Conservation (phyloP, 139 green algal species). For the Closterium sp. region DNA sequence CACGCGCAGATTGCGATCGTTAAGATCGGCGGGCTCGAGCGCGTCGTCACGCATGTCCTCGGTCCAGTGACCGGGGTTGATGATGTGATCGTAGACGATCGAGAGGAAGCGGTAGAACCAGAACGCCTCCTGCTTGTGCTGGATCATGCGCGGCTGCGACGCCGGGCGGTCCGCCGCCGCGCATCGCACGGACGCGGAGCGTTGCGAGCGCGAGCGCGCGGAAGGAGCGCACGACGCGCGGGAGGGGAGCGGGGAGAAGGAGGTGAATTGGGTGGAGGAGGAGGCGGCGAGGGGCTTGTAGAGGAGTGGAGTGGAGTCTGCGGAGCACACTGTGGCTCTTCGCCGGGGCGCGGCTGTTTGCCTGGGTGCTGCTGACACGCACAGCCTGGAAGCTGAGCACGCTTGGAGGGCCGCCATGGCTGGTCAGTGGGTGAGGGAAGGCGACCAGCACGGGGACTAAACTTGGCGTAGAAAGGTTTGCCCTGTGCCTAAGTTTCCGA, state of each 20-base stretch:
- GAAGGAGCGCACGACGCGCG: background rate
- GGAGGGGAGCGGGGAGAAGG: background rate
- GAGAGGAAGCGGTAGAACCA: slow-evolving; percentile 83
- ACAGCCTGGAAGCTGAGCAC: background rate
- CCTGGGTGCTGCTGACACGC: background rate
- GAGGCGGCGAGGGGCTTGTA: background rate
- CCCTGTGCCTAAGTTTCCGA: too few relatives aligned
- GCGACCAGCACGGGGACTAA: background rate
- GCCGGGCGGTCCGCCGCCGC: slow-evolving; percentile 9
- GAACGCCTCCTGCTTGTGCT: slow-evolving; percentile 89
- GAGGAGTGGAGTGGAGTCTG: background rate
- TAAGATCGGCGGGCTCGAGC: slow-evolving; percentile 73
- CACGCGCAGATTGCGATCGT: slow-evolving; percentile 66
- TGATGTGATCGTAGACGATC: slow-evolving; percentile 87
- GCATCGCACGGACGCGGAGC: background rate
- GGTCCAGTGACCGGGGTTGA: slow-evolving; percentile 90
- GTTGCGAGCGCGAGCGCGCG: background rate
- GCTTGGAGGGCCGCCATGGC: background rate
- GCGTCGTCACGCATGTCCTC: slow-evolving; percentile 89
- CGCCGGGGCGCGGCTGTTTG: background rate
- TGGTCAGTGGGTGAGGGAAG: background rate
- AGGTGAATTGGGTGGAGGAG: background rate
- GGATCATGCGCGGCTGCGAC: slow-evolving; percentile 69
- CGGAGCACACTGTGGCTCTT: background rate
- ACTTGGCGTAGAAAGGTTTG: background rate